These are phyloP conservation scores for Fusarium proliferatum DNA, from an alignment of 2,329 filamentous ascomycete species.

Conservation along the genomic window DNA sequence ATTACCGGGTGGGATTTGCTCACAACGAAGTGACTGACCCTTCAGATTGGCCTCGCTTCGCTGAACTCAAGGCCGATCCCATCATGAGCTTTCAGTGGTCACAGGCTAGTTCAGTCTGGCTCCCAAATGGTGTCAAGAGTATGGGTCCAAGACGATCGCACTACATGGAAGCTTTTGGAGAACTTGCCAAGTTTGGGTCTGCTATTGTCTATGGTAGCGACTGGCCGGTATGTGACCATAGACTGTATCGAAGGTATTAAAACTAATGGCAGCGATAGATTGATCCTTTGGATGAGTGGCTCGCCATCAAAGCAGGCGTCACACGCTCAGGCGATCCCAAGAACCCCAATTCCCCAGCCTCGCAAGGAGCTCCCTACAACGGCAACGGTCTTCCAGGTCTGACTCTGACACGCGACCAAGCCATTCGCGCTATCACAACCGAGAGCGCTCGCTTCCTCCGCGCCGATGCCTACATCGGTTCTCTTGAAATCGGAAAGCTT, in stretches of 20 bases:
- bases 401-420: slow-evolving; percentile 15
- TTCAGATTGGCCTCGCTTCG: slow-evolving; percentile 34
- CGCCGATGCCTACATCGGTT: slow-evolving; percentile 31
- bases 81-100: slow-evolving; percentile 39
- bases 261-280: not conserved
- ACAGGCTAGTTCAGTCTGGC: slow-evolving; percentile 29
- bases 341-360: slow-evolving; percentile 35
- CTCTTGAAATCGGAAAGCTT: slow-evolving; percentile 36
- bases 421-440: slow-evolving; percentile 20
- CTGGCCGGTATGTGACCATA: slow-evolving; percentile 28
- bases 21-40: slow-evolving; percentile 31
- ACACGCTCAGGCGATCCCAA: slow-evolving; percentile 33
- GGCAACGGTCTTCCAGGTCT: slow-evolving; percentile 13
- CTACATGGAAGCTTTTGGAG: slow-evolving; percentile 43
- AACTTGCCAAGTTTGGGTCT: slow-evolving; percentile 18
- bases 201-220: slow-evolving; percentile 30
- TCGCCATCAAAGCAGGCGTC: slow-evolving; percentile 33
- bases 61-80: slow-evolving; percentile 31
- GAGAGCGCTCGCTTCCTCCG: slow-evolving; percentile 26
- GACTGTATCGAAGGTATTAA: rapidly evolving
- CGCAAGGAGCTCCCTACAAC: slow-evolving; percentile 19
- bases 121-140: slow-evolving; percentile 18
- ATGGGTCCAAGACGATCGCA: slow-evolving; percentile 26
- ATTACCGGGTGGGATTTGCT: slow-evolving; percentile 25
- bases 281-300: slow-evolving; percentile 36